phyloP scores from a whole-genome alignment of 2,329 filamentous ascomycete species.

The Colletotrichum orbiculare region DNA sequence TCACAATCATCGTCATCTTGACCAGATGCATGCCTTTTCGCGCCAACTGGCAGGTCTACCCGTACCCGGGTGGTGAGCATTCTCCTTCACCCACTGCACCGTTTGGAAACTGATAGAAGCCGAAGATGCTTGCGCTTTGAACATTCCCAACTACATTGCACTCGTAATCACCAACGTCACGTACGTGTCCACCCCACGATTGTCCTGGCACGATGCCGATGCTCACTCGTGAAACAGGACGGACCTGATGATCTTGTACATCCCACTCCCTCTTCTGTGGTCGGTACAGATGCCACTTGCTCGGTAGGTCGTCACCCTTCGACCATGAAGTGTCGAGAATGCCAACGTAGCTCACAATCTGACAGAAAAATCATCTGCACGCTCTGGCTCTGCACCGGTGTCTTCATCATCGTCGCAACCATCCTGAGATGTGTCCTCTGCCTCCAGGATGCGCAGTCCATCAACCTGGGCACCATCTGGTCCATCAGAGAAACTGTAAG shows the following conservation, averaged over 20 bases:
- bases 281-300: constrained; percentile 39
- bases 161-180: constrained; percentile 40
- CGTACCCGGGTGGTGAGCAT: constrained; percentile 39
- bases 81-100: background rate
- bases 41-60: constrained; percentile 42
- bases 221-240: constrained; percentile 24
- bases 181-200: constrained; percentile 21
- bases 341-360: background rate
- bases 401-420: constrained; percentile 43
- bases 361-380: constrained; percentile 41
- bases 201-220: background rate
- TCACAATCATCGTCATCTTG: constrained; percentile 39
- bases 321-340: background rate
- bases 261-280: constrained; percentile 41
- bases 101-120: background rate
- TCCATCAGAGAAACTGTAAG: constrained; percentile 43
- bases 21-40: constrained; percentile 39
- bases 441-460: constrained; percentile 39
- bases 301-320: constrained; percentile 24
- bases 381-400: constrained; percentile 41
- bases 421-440: constrained; percentile 40
- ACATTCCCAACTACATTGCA: constrained; percentile 38
- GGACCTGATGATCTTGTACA: constrained; percentile 40
- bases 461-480: constrained; percentile 42
- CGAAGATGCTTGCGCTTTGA: constrained; percentile 38